Evolutionary conservation across 2,329 filamentous ascomycete genomes (phyloP), one percentile per base, ranked within the genome.

Genomic region (Teratosphaeria nubilosa): DNA sequence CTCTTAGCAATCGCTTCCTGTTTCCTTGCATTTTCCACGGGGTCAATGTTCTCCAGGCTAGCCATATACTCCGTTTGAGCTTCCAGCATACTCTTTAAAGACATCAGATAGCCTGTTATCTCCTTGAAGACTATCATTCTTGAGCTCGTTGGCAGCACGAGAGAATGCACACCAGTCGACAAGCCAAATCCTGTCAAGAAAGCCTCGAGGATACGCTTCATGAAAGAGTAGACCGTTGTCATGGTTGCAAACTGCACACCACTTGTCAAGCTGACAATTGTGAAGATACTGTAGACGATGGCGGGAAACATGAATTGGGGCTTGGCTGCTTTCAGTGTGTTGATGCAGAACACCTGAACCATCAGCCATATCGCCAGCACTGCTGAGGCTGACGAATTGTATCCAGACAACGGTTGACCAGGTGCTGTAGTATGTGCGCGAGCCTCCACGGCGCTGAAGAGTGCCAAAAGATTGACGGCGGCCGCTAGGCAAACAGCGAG

Each of bases 281-380:
- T 78, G 52, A 89, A 80, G 59, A 91, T 89, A 20, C 80, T 80
- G 68, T 85, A 89, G 56, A 88, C 77, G 56, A 91, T 87, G 13
- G 82, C 78, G 0, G 87, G 85, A 54, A 90, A 80, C 54, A 84
- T 82, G 54, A 90, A 78, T 62, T 86, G 82, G 1, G 86, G 86
- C 48, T 81, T 78, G 63, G 84, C 85, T 4, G 86, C 85, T 54
- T 86, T 80, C 51, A 88, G 64, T 1, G 80, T 73, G 68, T 90
- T 90, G 59, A 82, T 77, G 16, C 86, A 65, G 74, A 84, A 91
- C 48, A 88, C 86, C 66, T 85, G 82, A 60, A 83, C 80, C 70
- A 90, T 86, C 2, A 91, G 77, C 85, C 85, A 91, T 3, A 90
- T 75, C 0, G 75, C 87, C 59, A 82, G 82, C 0, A 91, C 86